Conservation (phyloP, 495 filamentous ascomycete genomes). For the Letharia columbiana region DNA sequence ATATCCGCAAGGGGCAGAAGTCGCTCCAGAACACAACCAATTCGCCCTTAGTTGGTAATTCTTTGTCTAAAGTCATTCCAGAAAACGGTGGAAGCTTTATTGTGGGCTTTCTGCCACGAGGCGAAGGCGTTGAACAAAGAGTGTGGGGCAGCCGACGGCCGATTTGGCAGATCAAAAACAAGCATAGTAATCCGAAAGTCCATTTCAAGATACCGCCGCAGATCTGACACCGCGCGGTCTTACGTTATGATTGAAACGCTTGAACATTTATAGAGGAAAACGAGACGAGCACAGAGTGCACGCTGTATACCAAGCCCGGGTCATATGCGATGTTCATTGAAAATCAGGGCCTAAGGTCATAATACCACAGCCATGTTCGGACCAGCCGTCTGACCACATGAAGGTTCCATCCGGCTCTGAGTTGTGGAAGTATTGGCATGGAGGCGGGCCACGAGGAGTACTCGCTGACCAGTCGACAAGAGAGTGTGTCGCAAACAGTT, state of each 20-base stretch:
- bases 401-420: no score
- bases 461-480: no score
- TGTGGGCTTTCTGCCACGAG: not conserved
- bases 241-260: no score
- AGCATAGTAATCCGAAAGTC: not conserved
- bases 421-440: no score
- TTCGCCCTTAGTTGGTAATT: not conserved
- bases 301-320: no score
- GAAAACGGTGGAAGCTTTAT: not conserved
- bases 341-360: not conserved
- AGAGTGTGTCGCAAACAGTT: no score
- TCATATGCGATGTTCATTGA: not conserved
- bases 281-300: no score
- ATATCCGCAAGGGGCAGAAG: not conserved
- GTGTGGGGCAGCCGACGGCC: not conserved
- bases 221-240: no score
- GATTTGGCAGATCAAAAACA: not conserved
- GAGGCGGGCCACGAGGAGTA: no score
- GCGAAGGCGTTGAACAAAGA: slow-evolving; percentile 4
- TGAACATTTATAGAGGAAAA: no score
- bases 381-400: not conserved
- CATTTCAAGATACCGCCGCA: no score
- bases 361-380: not conserved
- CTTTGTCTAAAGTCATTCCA: not conserved
- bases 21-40: not conserved